Conservation (phyloP, 306 rosid species). For the Citrullus amarus region DNA sequence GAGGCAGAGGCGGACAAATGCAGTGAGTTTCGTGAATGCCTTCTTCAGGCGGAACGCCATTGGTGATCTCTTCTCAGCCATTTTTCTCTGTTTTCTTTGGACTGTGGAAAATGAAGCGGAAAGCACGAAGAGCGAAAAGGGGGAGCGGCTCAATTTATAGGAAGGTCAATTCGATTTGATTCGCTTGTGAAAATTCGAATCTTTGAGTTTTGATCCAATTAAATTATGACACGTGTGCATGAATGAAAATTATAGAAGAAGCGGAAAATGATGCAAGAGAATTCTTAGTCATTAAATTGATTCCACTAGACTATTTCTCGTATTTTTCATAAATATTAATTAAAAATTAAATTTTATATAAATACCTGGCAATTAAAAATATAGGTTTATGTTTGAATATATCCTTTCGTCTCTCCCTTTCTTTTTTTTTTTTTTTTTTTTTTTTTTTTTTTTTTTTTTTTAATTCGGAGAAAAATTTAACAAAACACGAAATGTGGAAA, state of each 20-base stretch:
- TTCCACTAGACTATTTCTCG: too few species aligned
- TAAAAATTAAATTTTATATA: too few species aligned
- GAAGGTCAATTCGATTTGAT: not conserved
- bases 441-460: too few species aligned
- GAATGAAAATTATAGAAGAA: not conserved
- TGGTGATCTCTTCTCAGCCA: conserved; percentile 3
- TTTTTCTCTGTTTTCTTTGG: not conserved
- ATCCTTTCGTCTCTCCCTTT: not conserved
- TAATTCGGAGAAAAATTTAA: too few species aligned
- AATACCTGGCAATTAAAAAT: too few species aligned
- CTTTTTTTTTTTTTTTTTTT: too few species aligned
- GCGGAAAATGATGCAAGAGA: not conserved
- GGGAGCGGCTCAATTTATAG: not conserved
- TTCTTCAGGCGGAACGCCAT: conserved; percentile 5
- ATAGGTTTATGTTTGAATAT: not conserved
- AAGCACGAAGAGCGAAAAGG: not conserved
- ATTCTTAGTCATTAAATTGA: not conserved
- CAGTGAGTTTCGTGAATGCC: conserved; percentile 27
- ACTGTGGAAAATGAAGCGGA: not conserved
- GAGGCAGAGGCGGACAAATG: conserved; percentile 5
- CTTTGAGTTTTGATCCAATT: not conserved
- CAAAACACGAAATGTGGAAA: too few species aligned
- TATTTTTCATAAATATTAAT: too few species aligned
- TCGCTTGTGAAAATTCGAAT: too few species aligned
- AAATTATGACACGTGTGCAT: not conserved